Evolutionary conservation across 768 basidiomycete genomes (phyloP).

Genomic region (Megacollybia marginata): DNA sequence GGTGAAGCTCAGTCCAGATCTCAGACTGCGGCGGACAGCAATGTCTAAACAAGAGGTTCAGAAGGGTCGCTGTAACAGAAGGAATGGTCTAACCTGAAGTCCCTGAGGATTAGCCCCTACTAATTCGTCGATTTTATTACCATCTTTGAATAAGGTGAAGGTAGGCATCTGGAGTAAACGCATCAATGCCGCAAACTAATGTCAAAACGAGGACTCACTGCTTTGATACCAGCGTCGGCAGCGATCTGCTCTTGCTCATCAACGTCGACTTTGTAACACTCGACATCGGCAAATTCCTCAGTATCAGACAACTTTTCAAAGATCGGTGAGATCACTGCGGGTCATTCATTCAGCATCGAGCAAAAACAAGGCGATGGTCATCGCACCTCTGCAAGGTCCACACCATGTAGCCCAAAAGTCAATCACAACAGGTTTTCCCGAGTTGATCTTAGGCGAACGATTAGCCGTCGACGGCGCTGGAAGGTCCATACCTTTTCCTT

Average conservation of each 20-base stretch:
- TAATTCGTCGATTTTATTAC: not conserved
- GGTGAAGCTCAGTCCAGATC: too few species aligned
- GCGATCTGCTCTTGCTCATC: constrained; percentile 49
- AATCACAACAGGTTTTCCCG: constrained; percentile 8
- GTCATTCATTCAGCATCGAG: too few species aligned
- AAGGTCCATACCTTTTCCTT: not conserved
- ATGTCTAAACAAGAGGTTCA: too few species aligned
- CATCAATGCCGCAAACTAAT: not conserved
- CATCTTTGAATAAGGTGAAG: constrained; percentile 4
- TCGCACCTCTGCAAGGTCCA: constrained; percentile 6
- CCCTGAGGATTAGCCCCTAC: constrained; percentile 2
- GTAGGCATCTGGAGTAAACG: constrained; percentile 4
- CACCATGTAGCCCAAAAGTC: constrained; percentile 13
- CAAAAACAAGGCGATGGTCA: too few species aligned
- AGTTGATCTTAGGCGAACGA: constrained; percentile 5
- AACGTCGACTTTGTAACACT: constrained; percentile 71
- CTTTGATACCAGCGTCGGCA: constrained; percentile 52
- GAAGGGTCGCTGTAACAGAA: not conserved
- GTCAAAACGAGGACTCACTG: constrained; percentile 33
- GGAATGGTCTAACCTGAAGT: not conserved
- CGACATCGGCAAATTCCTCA: constrained; percentile 25
- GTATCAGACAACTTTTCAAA: constrained; percentile 28
- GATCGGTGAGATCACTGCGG: constrained; percentile 6
- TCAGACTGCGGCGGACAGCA: too few species aligned
- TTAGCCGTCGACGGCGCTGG: not conserved